Conservation (phyloP, 306 rosid genomes). For the Prinsepia uniflora region DNA sequence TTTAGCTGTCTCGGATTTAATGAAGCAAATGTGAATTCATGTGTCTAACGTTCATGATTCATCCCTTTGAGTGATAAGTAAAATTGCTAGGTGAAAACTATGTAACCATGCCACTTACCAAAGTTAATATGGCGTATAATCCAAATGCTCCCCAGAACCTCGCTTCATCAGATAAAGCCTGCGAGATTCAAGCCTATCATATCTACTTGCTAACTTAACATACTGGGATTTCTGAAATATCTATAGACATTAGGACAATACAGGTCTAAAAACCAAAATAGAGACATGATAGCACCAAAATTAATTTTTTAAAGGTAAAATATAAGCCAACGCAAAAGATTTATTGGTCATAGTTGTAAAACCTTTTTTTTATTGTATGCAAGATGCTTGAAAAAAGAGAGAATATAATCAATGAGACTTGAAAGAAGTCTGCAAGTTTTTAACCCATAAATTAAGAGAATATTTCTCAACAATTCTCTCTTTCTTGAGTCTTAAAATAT, state of each 20-base stretch:
- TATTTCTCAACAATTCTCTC: background rate
- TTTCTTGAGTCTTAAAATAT: background rate
- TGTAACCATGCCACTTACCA: conserved; percentile 43
- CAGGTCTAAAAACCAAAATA: background rate
- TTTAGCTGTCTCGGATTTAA: conserved; percentile 32
- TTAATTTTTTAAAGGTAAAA: background rate
- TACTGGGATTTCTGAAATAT: background rate
- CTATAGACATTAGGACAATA: background rate
- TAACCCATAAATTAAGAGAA: background rate
- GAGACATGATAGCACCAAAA: background rate
- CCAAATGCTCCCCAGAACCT: conserved; percentile 98
- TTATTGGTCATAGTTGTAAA: background rate
- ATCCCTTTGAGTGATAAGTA: conserved; percentile 2
- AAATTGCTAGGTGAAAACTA: background rate
- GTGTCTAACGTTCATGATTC: conserved; percentile 8
- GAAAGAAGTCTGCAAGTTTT: background rate
- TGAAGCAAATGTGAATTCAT: background rate
- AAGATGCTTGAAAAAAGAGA: background rate
- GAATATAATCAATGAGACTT: background rate
- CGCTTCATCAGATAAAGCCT: conserved; percentile 77
- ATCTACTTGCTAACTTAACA: conserved; percentile 8
- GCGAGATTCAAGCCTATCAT: conserved; percentile 34
- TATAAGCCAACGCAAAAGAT: background rate
- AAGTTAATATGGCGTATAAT: conserved; percentile 59
- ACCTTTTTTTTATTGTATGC: background rate